Conservation (phyloP, 805 yeast species). For the Ogataea pignaliae region DNA sequence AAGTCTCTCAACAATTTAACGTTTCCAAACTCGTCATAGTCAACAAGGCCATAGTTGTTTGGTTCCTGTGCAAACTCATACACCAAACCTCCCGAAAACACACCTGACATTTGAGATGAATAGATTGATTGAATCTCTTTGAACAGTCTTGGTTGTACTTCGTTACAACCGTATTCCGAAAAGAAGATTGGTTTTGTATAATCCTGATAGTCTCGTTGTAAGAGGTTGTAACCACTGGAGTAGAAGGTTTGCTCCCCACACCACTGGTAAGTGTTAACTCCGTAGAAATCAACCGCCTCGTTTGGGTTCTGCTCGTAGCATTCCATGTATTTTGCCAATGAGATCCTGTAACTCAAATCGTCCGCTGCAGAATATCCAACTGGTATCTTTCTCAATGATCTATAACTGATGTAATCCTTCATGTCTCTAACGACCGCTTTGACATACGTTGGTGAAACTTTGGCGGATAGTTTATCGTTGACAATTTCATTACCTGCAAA, state of each 20-base stretch:
- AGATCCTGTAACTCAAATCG: slow-evolving; percentile 69
- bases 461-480: slow-evolving; percentile 72
- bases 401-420: slow-evolving; percentile 58
- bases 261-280: slow-evolving; percentile 80
- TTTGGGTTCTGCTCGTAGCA: slow-evolving; percentile 53
- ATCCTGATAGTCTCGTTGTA: slow-evolving; percentile 65
- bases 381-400: slow-evolving; percentile 67
- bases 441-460: slow-evolving; percentile 65
- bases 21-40: slow-evolving; percentile 38
- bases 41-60: slow-evolving; percentile 75
- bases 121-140: slow-evolving; percentile 71
- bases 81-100: slow-evolving; percentile 81
- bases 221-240: slow-evolving; percentile 67
- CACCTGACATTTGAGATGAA: slow-evolving; percentile 66
- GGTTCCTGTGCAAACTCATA: slow-evolving; percentile 78
- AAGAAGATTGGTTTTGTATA: slow-evolving; percentile 77
- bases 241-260: slow-evolving; percentile 83
- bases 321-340: slow-evolving; percentile 76
- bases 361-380: slow-evolving; percentile 98
- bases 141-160: slow-evolving; percentile 70
- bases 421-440: slow-evolving; percentile 80
- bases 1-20: slow-evolving; percentile 42
- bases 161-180: slow-evolving; percentile 91
- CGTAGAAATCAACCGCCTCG: slow-evolving; percentile 73
- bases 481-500: slow-evolving; percentile 91